These are phyloP conservation scores for Phytophthora meadii DNA, from an alignment of 352 stramenopile genomes.

Conservation along the genomic window DNA sequence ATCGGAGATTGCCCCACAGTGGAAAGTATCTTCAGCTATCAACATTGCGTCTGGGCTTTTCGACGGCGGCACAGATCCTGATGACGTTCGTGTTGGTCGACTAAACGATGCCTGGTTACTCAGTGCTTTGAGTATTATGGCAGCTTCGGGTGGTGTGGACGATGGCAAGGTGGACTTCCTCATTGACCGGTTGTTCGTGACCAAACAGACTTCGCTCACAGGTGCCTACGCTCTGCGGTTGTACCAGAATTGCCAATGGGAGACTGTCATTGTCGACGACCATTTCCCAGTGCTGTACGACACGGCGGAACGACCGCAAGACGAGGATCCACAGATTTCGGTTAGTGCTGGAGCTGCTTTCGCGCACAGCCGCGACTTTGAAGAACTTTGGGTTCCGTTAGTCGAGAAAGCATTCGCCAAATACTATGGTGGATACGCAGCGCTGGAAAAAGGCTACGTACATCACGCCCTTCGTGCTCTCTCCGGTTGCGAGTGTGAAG, in stretches of 20 bases:
- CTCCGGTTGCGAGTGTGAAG: slow-evolving; percentile 88
- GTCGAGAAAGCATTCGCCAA: slow-evolving; percentile 95
- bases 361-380: slow-evolving; percentile 87
- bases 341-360: slow-evolving; percentile 84
- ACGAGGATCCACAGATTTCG: slow-evolving; percentile 19
- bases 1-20: slow-evolving; percentile 60
- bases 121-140: slow-evolving; percentile 91
- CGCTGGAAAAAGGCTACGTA: slow-evolving; percentile 89
- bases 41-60: slow-evolving; percentile 91
- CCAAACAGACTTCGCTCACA: slow-evolving; percentile 90
- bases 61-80: slow-evolving; percentile 91
- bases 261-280: slow-evolving; percentile 93
- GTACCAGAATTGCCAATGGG: slow-evolving; percentile 93
- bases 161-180: slow-evolving; percentile 90
- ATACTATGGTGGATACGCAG: slow-evolving; percentile 90
- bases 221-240: slow-evolving; percentile 92
- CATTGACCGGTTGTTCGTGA: slow-evolving; percentile 91
- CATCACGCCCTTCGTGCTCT: slow-evolving; percentile 90
- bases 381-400: slow-evolving; percentile 93
- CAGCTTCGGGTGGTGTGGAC: slow-evolving; percentile 87
- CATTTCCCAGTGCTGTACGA: slow-evolving; percentile 87
- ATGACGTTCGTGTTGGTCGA: slow-evolving; percentile 86
- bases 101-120: slow-evolving; percentile 92
- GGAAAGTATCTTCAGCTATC: slow-evolving; percentile 88
- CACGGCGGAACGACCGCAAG: slow-evolving; percentile 24